A percentile compares a stretch with the other conserved stretches of the same genome.
phyloP scores from a whole-genome alignment of 1,284 basidiomycete genomes.

The Trichosporon coremiiforme region DNA sequence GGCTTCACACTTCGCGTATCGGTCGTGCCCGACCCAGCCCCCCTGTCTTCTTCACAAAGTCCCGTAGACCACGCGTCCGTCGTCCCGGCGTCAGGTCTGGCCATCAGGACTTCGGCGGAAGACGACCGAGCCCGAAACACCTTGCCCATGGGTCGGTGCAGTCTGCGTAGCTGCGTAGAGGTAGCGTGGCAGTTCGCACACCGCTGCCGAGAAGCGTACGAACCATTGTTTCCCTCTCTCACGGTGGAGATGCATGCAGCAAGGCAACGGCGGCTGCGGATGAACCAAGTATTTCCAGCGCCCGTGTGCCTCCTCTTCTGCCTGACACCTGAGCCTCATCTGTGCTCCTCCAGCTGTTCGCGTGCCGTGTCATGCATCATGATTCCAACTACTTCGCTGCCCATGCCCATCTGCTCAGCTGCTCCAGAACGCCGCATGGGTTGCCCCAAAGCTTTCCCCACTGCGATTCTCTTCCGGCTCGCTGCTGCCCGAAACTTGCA shows the following conservation, averaged over 20 bases:
- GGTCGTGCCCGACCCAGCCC: background rate
- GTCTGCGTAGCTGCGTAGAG: too few relatives aligned
- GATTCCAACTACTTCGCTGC: too few relatives aligned
- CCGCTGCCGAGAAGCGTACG: background rate
- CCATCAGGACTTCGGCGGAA: background rate
- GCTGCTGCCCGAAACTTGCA: background rate
- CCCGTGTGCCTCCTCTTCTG: too few relatives aligned
- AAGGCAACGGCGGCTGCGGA: background rate
- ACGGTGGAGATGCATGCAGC: background rate
- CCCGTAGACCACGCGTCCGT: background rate
- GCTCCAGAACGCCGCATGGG: background rate
- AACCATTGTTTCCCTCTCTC: background rate
- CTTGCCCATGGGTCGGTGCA: too few relatives aligned
- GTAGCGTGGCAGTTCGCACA: background rate
- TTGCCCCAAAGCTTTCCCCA: background rate
- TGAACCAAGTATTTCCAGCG: background rate
- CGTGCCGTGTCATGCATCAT: background rate
- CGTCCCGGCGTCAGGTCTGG: too few relatives aligned
- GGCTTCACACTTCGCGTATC: too few relatives aligned
- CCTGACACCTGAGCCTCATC: background rate
- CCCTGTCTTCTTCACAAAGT: background rate
- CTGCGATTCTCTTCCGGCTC: background rate
- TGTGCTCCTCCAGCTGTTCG: background rate
- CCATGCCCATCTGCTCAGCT: background rate
- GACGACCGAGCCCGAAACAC: background rate